Conservation (phyloP, 257 asterid genomes). For the Solanum paucissectum region DNA sequence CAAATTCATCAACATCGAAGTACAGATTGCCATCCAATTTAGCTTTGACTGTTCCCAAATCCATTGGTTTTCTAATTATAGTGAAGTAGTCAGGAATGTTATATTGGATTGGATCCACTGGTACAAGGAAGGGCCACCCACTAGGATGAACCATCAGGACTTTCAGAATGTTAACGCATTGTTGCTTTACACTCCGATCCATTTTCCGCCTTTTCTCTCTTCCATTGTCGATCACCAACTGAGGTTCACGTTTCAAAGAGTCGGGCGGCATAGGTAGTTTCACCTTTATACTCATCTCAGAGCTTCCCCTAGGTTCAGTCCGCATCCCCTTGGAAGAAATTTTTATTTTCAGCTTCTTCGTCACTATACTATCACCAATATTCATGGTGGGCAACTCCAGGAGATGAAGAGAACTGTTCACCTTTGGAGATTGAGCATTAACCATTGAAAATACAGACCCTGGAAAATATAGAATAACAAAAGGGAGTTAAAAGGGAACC, state of each 20-base stretch:
- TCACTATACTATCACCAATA: conserved; percentile 19
- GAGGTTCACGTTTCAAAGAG: conserved; percentile 43
- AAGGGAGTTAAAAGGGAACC: background rate
- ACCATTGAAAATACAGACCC: background rate
- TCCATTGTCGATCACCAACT: conserved; percentile 14
- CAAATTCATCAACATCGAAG: conserved; percentile 48
- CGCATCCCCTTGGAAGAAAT: conserved; percentile 27
- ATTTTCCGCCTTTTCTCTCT: conserved; percentile 39
- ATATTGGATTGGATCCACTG: conserved; percentile 71
- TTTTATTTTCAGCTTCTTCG: conserved; percentile 35
- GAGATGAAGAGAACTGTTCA: background rate
- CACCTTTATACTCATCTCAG: conserved; percentile 7
- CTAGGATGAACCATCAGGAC: conserved; percentile 30
- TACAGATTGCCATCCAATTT: conserved; percentile 44
- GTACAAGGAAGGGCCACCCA: conserved; percentile 36
- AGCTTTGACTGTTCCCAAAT: conserved; percentile 59
- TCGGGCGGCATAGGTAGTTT: conserved; percentile 12
- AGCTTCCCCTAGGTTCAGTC: conserved; percentile 14
- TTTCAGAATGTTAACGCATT: conserved; percentile 37
- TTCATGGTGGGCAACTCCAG: conserved; percentile 18
- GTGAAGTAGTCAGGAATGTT: conserved; percentile 66
- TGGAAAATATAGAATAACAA: background rate
- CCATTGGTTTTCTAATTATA: conserved; percentile 64
- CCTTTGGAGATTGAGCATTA: background rate
- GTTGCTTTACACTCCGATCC: conserved; percentile 40